phyloP scores from a whole-genome alignment of 441 rosid genomes.

The Populus hybrid region DNA sequence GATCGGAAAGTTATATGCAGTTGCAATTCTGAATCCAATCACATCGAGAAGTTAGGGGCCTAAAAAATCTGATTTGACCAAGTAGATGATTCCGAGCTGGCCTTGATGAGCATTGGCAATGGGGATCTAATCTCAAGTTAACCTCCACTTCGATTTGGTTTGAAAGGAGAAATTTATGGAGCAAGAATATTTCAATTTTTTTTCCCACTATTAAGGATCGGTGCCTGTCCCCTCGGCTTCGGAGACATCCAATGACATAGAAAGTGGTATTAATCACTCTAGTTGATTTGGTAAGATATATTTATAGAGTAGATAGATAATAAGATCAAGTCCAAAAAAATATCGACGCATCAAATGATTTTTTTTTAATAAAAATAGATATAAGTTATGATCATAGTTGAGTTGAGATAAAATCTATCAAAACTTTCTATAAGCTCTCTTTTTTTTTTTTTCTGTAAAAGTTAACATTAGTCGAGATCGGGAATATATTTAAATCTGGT shows the following conservation, averaged over 20 bases:
- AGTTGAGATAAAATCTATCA: background rate
- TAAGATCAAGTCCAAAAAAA: background rate
- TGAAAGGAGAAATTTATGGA: background rate
- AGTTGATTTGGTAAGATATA: background rate
- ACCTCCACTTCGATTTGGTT: background rate
- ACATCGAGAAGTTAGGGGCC: background rate
- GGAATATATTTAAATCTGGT: too few species aligned
- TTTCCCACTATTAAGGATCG: background rate
- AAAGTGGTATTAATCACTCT: background rate
- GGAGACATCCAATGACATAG: background rate
- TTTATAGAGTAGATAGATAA: background rate
- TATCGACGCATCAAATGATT: background rate
- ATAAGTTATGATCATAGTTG: background rate
- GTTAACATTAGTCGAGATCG: too few species aligned
- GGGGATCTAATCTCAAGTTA: background rate
- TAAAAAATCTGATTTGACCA: background rate
- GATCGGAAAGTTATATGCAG: background rate
- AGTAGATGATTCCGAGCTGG: background rate
- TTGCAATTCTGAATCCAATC: background rate
- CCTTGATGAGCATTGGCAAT: background rate
- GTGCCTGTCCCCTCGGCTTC: background rate
- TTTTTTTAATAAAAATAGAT: background rate
- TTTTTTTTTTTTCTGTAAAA: too few species aligned
- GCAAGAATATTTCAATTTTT: background rate
- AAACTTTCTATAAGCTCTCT: too few species aligned